Conservation (phyloP, 441 rosid genomes). For the Biscutella laevigata region DNA sequence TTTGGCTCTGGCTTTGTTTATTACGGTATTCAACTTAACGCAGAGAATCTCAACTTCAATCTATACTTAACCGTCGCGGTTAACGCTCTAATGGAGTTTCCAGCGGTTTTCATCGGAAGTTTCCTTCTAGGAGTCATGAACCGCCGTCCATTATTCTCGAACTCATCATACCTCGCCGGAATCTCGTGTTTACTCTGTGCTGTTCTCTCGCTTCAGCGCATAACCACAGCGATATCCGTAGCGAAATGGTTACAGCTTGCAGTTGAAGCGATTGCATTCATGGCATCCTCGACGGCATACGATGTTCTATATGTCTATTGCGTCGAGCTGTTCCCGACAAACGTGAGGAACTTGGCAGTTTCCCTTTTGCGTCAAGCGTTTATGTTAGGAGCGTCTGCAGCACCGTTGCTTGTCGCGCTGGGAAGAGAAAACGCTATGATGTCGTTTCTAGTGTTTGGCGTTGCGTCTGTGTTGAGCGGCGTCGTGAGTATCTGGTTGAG, state of each 20-base stretch:
- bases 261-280: constrained; percentile 42
- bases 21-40: constrained; percentile 58
- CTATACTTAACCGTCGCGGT: constrained; percentile 45
- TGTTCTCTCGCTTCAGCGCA: constrained; percentile 25
- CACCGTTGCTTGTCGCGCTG: constrained; percentile 46
- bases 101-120: constrained; percentile 44
- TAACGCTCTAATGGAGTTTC: constrained; percentile 66
- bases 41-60: constrained; percentile 49
- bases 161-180: constrained; percentile 41
- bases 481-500: constrained; percentile 44
- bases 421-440: constrained; percentile 42
- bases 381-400: constrained; percentile 63
- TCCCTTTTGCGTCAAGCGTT: constrained; percentile 50
- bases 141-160: constrained; percentile 38
- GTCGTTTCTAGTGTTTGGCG: constrained; percentile 40
- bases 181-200: constrained; percentile 42
- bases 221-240: neutral
- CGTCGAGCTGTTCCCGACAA: constrained; percentile 61
- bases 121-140: constrained; percentile 38
- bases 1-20: constrained; percentile 65
- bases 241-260: constrained; percentile 40
- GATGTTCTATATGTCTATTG: constrained; percentile 46
- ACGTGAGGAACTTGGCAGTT: constrained; percentile 56
- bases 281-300: constrained; percentile 49
- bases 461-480: constrained; percentile 43